Evolutionary conservation across 73 alveolate species (phyloP).

Genomic region (Stentor roeselii): DNA sequence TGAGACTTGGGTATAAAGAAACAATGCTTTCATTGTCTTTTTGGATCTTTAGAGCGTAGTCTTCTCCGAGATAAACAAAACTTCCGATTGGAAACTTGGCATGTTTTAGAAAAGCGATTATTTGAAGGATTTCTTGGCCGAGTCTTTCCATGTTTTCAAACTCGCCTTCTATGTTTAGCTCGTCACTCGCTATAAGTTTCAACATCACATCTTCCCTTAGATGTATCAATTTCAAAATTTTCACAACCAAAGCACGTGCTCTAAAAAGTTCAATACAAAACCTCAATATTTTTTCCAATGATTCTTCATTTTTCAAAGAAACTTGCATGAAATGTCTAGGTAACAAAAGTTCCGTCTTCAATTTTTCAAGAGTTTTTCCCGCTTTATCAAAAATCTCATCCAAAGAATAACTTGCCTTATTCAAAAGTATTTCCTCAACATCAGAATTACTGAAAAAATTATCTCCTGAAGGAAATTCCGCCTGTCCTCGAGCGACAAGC

Average conservation of each 20-base stretch:
- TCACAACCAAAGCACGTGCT: neutral
- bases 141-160: neutral
- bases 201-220: neutral
- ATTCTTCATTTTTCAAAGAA: neutral
- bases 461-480: neutral
- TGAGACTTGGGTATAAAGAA: neutral
- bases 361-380: neutral
- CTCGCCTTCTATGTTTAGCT: neutral
- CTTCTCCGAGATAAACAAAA: conserved; percentile 21
- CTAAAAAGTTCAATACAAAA: neutral
- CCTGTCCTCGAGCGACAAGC: neutral
- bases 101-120: neutral
- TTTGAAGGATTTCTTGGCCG: neutral
- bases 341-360: neutral
- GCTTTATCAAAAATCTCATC: neutral
- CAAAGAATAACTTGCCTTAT: neutral
- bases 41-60: neutral
- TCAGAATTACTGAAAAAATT: neutral
- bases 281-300: neutral
- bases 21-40: neutral
- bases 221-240: neutral
- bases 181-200: neutral
- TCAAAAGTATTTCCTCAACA: neutral
- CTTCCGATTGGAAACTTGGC: neutral
- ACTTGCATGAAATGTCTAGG: neutral